Base-by-base conservation (phyloP, 768 basidiomycete genomes). In the Agrocybe pediades region DNA sequence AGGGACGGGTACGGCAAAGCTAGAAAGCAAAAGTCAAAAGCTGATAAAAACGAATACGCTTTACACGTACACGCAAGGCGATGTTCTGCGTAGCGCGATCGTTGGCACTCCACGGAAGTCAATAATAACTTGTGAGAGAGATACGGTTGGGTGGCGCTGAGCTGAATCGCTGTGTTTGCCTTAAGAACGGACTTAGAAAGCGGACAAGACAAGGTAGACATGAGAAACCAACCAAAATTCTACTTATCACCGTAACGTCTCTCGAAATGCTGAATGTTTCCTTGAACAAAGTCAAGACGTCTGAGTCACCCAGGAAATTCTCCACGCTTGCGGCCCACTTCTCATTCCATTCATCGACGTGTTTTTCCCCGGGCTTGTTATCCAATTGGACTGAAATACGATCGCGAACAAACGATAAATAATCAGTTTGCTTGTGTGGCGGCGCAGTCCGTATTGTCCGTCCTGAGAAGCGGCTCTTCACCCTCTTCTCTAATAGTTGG, bases 391-490 rank as follows among this genome's bases (percentile, higher is more conserved):
- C 68, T 15, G 70, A 62, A 2, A 96, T 66, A 4, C 82, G 64
- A 1, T 62, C 64, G 56, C 73, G 77, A 42, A 82, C 74, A n/a
- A 85, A 67, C 7, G 63, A 66, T 11, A 82, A 65, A 77, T 87
- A 89, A 16, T 70, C 71, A 3, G 73, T 68, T 0, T 85, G 54
- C 8, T 71, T 73, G 4, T 72, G 63, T 2, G 87, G 84, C 13
- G 89, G 82, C 0, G 84, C 80, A 6, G 92, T 86, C 43, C 92
- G 83, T 51, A 95, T 77, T 62, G 93, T 90, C 51, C 97, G 80
- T 26, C 95, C 93, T 1, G 95, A 98, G 72, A 98, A 99, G 2
- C 97, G 84, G 59, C 94, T 97, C 71, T 98, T 97, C 46, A 99
- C 97, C 41, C 97, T 81, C 68, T 99, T 99, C 68, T 99, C 97